Evolutionary conservation across 208 protist species (phyloP).

Genomic region (Crithidia bombi): DNA sequence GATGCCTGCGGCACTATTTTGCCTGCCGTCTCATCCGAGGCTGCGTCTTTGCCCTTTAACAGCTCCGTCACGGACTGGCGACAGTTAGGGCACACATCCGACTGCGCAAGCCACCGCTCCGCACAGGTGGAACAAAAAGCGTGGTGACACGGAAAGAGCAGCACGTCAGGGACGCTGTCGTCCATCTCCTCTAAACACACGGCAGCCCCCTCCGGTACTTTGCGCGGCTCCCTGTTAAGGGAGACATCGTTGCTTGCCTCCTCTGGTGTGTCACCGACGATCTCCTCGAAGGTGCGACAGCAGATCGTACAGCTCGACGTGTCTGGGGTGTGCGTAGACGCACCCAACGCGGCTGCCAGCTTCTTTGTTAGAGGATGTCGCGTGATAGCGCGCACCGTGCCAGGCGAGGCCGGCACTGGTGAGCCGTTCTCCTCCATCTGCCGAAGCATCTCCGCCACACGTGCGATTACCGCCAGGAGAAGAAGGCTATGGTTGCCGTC

Average conservation of each 20-base stretch:
- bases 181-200: background rate
- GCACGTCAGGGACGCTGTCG: constrained; percentile 23
- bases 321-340: background rate
- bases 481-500: too few relatives aligned
- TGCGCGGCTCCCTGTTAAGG: too few relatives aligned
- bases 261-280: background rate
- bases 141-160: constrained; percentile 72
- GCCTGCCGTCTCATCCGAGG: too few relatives aligned
- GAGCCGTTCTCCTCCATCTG: background rate
- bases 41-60: background rate
- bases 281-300: constrained; percentile 7
- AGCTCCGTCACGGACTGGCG: constrained; percentile 24
- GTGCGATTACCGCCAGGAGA: background rate
- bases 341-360: background rate
- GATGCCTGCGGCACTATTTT: too few relatives aligned
- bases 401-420: background rate
- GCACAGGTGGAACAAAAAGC: constrained; percentile 61
- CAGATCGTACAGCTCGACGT: constrained; percentile 24
- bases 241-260: background rate
- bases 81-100: constrained; percentile 66
- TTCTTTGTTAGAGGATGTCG: background rate
- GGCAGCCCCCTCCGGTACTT: background rate
- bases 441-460: background rate
- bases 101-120: constrained; percentile 51
- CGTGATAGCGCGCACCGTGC: background rate